Conservation (phyloP, 805 yeast species). For the Nakazawaea ernobii region DNA sequence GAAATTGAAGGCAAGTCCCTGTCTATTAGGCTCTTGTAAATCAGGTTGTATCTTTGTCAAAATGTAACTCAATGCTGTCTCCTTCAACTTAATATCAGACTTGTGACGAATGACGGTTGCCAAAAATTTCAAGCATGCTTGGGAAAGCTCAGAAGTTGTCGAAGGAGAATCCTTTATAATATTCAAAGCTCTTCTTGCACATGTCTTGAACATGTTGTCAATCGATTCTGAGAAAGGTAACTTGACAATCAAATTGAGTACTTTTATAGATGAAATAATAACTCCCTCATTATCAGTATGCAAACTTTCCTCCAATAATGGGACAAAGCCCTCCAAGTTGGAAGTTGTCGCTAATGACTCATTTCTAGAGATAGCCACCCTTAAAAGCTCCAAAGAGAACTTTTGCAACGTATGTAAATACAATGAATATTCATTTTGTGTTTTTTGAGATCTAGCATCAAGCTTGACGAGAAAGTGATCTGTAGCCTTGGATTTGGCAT, state of each 20-base stretch:
- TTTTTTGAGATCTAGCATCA: constrained; percentile 49
- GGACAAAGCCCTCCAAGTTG: constrained; percentile 69
- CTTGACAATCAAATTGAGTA: constrained; percentile 53
- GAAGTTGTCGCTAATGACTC: constrained; percentile 50
- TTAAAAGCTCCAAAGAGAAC: constrained; percentile 69
- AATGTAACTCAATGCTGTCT: constrained; percentile 66
- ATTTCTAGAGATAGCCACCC: constrained; percentile 64
- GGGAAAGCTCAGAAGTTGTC: constrained; percentile 75
- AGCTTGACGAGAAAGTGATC: constrained; percentile 73
- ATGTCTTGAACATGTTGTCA: constrained; percentile 47
- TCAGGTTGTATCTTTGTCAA: constrained; percentile 76
- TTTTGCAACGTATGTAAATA: constrained; percentile 62
- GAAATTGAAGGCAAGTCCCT: constrained; percentile 83
- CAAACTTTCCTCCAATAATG: constrained; percentile 58
- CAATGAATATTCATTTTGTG: constrained; percentile 49
- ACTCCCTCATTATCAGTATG: constrained; percentile 64
- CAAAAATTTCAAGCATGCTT: constrained; percentile 68
- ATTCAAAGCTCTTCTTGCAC: constrained; percentile 54
- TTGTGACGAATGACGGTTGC: constrained; percentile 68
- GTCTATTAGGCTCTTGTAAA: constrained; percentile 82
- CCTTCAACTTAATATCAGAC: constrained; percentile 59
- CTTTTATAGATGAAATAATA: constrained; percentile 58
- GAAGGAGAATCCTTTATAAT: constrained; percentile 72
- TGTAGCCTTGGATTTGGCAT: constrained; percentile 35
- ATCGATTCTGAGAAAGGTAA: constrained; percentile 55